phyloP scores from a whole-genome alignment of 2,329 filamentous ascomycete species.

The Aspergillus clavatus region DNA sequence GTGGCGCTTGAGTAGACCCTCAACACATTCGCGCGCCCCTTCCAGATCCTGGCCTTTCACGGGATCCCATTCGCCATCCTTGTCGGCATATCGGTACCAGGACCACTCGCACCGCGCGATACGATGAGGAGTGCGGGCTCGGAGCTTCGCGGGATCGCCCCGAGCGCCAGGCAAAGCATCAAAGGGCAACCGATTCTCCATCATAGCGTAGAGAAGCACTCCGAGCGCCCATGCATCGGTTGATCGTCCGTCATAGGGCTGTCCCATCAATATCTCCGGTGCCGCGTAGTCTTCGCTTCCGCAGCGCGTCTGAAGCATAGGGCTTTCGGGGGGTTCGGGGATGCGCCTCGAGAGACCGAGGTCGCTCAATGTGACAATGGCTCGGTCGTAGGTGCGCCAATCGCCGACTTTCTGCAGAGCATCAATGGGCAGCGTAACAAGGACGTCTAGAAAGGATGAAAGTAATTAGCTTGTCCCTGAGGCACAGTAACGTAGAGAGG shows the following conservation, averaged over 20 bases:
- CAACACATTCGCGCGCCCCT: conserved; percentile 75
- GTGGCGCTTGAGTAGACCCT: conserved; percentile 77
- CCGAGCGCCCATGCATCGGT: conserved; percentile 95
- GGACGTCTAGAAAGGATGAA: conserved; percentile 62
- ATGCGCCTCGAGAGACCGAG: conserved; percentile 84
- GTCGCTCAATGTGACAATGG: conserved; percentile 84
- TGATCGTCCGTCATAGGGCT: conserved; percentile 85
- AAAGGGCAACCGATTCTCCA: conserved; percentile 90
- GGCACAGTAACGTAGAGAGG: neutral
- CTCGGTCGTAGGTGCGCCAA: conserved; percentile 72
- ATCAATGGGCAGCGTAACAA: conserved; percentile 73
- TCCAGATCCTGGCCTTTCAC: conserved; percentile 61
- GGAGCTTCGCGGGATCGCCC: conserved; percentile 68
- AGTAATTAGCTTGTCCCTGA: conserved; percentile 3
- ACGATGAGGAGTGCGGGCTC: conserved; percentile 81
- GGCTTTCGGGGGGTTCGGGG: conserved; percentile 65
- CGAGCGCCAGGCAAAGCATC: conserved; percentile 75
- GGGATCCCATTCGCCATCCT: conserved; percentile 80
- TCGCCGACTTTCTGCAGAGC: conserved; percentile 64
- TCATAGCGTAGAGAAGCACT: conserved; percentile 84
- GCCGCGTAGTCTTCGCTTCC: conserved; percentile 97
- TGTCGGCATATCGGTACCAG: conserved; percentile 80
- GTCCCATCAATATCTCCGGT: conserved; percentile 91
- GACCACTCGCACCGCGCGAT: conserved; percentile 94
- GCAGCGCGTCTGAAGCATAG: conserved; percentile 87